These are phyloP conservation scores for Lactarius pseudohatsudake DNA, from an alignment of 768 basidiomycete genomes.

Conservation along the genomic window DNA sequence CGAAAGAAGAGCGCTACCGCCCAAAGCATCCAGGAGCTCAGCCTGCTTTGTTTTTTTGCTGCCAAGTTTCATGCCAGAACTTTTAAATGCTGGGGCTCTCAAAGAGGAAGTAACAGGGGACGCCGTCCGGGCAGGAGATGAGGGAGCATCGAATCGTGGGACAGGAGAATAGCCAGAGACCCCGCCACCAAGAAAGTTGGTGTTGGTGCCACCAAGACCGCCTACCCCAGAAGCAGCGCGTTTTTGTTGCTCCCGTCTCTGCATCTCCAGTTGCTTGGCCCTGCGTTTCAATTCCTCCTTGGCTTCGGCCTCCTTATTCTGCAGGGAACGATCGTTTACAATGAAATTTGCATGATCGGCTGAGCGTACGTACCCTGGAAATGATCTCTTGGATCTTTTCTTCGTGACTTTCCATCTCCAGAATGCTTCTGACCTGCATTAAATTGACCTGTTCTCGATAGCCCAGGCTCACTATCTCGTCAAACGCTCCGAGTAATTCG, in stretches of 20 bases:
- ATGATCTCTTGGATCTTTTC: conserved; percentile 99
- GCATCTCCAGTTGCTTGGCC: conserved; percentile 97
- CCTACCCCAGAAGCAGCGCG: conserved; percentile 57
- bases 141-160: conserved; percentile 68
- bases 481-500: conserved; percentile 92
- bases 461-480: conserved; percentile 92
- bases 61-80: conserved; percentile 94
- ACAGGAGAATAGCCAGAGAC: conserved; percentile 69
- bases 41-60: conserved; percentile 88
- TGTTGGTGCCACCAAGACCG: conserved; percentile 44
- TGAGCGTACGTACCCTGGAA: conserved; percentile 71
- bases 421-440: conserved; percentile 72
- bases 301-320: conserved; percentile 99
- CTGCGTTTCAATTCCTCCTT: conserved; percentile 98
- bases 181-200: conserved; percentile 66
- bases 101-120: conserved; percentile 50
- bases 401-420: conserved; percentile 91
- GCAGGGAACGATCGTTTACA: conserved; percentile 11
- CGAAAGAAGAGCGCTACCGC: conserved; percentile 65
- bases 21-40: conserved; percentile 84
- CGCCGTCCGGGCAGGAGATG: conserved; percentile 43
- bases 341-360: background rate
- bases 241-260: conserved; percentile 89
- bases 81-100: conserved; percentile 86
- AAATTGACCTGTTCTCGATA: conserved; percentile 78